Evolutionary conservation across 352 stramenopile species (phyloP).

Genomic region (Blastocystis sp.): DNA sequence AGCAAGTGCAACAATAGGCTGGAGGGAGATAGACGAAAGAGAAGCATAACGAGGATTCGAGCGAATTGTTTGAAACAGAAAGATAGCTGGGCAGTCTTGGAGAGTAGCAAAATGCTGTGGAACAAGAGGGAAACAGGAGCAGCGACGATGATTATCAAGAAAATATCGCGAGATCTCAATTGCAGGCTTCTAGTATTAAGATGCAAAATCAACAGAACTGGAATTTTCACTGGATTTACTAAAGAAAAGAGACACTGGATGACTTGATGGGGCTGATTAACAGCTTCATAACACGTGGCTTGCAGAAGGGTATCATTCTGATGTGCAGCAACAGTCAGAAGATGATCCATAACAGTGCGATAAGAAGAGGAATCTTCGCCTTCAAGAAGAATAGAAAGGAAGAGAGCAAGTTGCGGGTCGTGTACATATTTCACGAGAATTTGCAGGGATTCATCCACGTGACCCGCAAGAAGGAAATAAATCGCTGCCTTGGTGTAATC

Average conservation of each 20-base stretch:
- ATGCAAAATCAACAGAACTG: background rate
- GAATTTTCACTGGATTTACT: background rate
- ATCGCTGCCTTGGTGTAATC: conserved; percentile 42
- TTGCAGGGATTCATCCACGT: background rate
- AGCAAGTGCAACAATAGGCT: background rate
- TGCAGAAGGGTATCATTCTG: background rate
- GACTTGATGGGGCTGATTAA: background rate
- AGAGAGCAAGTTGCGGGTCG: conserved; percentile 34
- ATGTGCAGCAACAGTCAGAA: background rate
- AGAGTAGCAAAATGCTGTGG: background rate
- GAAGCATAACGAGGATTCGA: background rate
- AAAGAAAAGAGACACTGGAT: background rate
- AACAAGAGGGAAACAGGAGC: background rate
- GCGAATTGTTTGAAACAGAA: background rate
- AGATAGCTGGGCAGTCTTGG: background rate
- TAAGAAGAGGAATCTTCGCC: background rate
- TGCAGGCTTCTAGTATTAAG: background rate
- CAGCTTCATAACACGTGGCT: background rate
- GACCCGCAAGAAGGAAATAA: conserved; percentile 5
- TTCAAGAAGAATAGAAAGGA: conserved; percentile 10
- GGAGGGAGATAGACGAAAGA: background rate
- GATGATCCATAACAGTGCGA: background rate
- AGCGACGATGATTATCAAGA: background rate
- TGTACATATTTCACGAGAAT: conserved; percentile 34
- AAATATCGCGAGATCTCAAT: background rate